phyloP scores from a whole-genome alignment of 129 eudicot species.

The Kitagawia praeruptora region DNA sequence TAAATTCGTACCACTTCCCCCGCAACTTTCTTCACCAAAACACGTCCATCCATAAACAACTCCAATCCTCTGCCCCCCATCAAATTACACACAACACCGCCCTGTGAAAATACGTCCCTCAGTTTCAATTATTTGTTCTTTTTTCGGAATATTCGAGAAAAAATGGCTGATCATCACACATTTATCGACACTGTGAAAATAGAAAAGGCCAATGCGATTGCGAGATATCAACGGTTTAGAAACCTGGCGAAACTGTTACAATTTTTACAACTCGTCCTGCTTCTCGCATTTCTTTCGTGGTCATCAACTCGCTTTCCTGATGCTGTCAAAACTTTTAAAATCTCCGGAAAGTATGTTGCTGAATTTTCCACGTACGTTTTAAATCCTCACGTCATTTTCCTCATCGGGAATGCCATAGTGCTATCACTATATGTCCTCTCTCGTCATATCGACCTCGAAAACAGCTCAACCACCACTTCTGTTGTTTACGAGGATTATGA shows the following conservation, averaged over 20 bases:
- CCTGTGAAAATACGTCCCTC: not conserved
- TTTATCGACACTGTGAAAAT: slow-evolving; percentile 26
- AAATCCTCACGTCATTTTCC: slow-evolving; percentile 63
- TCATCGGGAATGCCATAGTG: slow-evolving; percentile 62
- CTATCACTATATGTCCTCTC: slow-evolving; percentile 30
- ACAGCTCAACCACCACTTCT: slow-evolving; percentile 6
- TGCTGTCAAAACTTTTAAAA: slow-evolving; percentile 1
- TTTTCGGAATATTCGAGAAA: not conserved
- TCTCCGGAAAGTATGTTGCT: slow-evolving; percentile 21
- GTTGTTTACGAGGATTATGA: slow-evolving; percentile 16
- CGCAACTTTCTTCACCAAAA: slow-evolving; percentile 6
- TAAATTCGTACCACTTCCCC: slow-evolving; percentile 8
- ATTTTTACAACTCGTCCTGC: slow-evolving; percentile 31
- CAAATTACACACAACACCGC: not conserved
- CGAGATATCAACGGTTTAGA: slow-evolving; percentile 43
- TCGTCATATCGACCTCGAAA: slow-evolving; percentile 33
- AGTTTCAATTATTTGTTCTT: not conserved
- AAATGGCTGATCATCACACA: slow-evolving; percentile 12
- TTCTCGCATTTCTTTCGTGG: slow-evolving; percentile 47
- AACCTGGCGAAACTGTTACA: slow-evolving; percentile 34
- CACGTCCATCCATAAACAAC: not conserved
- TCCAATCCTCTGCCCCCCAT: not conserved
- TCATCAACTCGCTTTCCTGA: slow-evolving; percentile 46
- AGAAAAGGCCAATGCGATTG: slow-evolving; percentile 64
- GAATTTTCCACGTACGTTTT: slow-evolving; percentile 19